phyloP scores from a whole-genome alignment of 331 rosid genomes.

The Malus hybrid region DNA sequence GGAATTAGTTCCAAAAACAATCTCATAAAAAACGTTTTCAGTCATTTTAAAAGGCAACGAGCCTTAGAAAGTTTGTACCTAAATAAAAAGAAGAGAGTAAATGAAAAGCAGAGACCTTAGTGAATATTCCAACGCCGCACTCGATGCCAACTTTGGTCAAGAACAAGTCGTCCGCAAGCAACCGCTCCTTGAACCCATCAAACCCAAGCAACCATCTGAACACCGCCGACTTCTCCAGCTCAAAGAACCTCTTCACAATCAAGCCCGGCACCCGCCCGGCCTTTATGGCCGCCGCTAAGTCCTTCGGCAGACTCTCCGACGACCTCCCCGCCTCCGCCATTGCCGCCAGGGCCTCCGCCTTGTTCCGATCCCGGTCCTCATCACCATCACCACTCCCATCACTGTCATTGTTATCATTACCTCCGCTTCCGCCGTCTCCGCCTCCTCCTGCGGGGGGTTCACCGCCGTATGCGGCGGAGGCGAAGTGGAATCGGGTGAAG shows the following conservation, averaged over 20 bases:
- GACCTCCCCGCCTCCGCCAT: slow-evolving; percentile 55
- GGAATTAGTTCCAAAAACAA: too few species aligned
- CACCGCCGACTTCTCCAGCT: slow-evolving; percentile 55
- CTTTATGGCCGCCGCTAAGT: slow-evolving; percentile 54
- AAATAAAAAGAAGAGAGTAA: not conserved
- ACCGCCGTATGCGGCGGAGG: slow-evolving; percentile 16
- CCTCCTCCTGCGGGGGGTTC: slow-evolving; percentile 7
- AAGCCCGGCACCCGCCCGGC: slow-evolving; percentile 68
- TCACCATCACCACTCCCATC: not conserved
- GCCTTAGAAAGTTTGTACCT: too few species aligned
- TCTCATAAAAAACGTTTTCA: fast-evolving
- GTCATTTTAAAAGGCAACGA: too few species aligned
- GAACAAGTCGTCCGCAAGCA: slow-evolving; percentile 89
- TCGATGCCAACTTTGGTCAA: slow-evolving; percentile 80
- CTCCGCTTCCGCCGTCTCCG: slow-evolving; percentile 8
- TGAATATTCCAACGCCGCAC: slow-evolving; percentile 77
- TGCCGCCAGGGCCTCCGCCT: slow-evolving; percentile 54
- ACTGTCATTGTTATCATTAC: not conserved
- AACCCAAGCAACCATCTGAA: slow-evolving; percentile 62
- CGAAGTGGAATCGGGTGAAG: slow-evolving; percentile 4
- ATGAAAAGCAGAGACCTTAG: slow-evolving; percentile 44
- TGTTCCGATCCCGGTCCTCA: slow-evolving; percentile 51
- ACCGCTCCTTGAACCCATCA: slow-evolving; percentile 82
- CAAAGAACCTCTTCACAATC: slow-evolving; percentile 58
- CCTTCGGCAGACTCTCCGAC: slow-evolving; percentile 62